Base-by-base conservation (phyloP, 495 filamentous ascomycete species). In the Gamarada debralockiae region DNA sequence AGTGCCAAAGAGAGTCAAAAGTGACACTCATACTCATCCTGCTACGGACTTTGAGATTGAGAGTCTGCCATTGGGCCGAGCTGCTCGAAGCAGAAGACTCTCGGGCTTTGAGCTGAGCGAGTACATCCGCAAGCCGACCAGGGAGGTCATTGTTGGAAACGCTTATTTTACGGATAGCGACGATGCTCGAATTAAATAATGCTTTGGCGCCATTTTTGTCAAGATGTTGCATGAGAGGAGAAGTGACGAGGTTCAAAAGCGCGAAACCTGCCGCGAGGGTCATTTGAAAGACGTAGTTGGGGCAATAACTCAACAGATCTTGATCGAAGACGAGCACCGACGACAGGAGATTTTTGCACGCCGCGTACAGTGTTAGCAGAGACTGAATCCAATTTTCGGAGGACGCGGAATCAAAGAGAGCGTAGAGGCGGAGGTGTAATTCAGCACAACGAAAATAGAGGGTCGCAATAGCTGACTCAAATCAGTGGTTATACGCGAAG, bases 21-120 rank as follows among this genome's bases (percentile, higher is more conserved):
- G 92, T 84, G 6, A 92, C 74, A 55, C 86, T 91, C 83, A 95
- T 89, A 67, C 88, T 92, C 79, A 92, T 90, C 8, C 90, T 78
- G 61, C 87, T 91, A 46, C 86, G 80, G 12, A 95, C 86, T 64
- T 87, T 90, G 14, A 96, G 72, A 65, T 89, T 80, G 43, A 96
- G 65, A 73, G 86, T 84, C 61, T 92, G 86, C 7, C 12, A 29
- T 12, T 50, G 8, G n/a, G 31, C 31, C 31, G 8, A 34, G 37
- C 37, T 39, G 27, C 37, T 14, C 12, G 81, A 69, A 20, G 63
- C 66, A 25, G 70, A 64, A 15, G 63, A 55, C 29, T 57, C 56
- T 90, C 66, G 93, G 81, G 67, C 92, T 89, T 39, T 39, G 5
- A 39, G n/a, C n/a, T 39, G 37, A 7, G 89, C 87, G 57, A 95